A percentile compares a stretch with the other conserved stretches of the same genome.
Evolutionary conservation across 495 filamentous ascomycete genomes (phyloP).

Genomic region (Evernia prunastri): DNA sequence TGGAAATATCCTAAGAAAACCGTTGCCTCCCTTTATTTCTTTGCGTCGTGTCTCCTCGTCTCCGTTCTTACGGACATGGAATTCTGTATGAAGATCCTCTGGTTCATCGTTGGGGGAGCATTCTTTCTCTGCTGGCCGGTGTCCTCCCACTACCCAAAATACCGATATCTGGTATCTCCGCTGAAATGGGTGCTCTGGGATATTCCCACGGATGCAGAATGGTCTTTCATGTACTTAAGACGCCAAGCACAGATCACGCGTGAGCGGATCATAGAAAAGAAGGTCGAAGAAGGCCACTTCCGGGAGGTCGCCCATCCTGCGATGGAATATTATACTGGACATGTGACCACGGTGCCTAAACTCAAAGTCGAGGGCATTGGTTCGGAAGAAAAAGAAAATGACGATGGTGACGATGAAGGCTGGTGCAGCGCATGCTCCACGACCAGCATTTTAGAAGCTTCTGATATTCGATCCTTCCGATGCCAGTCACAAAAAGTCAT

Average conservation of each 20-base stretch:
- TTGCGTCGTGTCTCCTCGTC: conserved; percentile 31
- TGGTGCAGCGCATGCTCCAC: conserved; percentile 25
- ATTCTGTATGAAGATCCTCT: conserved; percentile 37
- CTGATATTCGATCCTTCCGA: conserved; percentile 29
- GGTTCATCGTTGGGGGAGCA: conserved; percentile 32
- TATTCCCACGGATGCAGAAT: conserved; percentile 30
- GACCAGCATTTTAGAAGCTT: conserved; percentile 24
- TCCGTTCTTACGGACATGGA: conserved; percentile 29
- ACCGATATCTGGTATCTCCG: conserved; percentile 38
- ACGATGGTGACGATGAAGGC: conserved; percentile 25
- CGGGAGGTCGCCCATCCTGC: conserved; percentile 17
- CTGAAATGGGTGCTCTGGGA: conserved; percentile 42
- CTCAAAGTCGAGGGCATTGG: conserved; percentile 7
- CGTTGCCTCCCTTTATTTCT: conserved; percentile 31
- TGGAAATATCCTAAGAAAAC: conserved; percentile 38
- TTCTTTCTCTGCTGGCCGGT: conserved; percentile 43
- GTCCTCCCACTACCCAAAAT: conserved; percentile 36
- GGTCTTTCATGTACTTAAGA: conserved; percentile 36
- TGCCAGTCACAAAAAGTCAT: conserved; percentile 21
- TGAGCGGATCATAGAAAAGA: conserved; percentile 27
- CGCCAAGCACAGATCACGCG: conserved; percentile 30
- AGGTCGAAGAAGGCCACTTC: conserved; percentile 23
- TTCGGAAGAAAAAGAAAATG: conserved; percentile 8
- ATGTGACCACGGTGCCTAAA: conserved; percentile 7
- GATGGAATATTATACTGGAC: conserved; percentile 11